Conservation (phyloP, 495 filamentous ascomycete genomes). For the Xanthoparmelia taractica region DNA sequence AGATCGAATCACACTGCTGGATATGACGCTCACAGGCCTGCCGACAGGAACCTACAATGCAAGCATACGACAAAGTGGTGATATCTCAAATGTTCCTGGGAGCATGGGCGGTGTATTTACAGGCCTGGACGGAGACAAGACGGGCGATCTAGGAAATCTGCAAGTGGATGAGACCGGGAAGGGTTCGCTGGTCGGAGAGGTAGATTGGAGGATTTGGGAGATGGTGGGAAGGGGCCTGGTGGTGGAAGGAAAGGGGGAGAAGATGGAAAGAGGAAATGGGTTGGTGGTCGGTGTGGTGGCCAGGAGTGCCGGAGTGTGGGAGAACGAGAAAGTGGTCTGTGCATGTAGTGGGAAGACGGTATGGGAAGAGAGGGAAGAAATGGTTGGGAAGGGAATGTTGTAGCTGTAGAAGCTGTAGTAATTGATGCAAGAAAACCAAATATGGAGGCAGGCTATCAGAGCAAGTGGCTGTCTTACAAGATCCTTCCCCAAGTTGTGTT, state of each 20-base stretch:
- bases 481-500: too few species aligned
- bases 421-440: background rate
- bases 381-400: constrained; percentile 77
- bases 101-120: constrained; percentile 73
- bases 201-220: constrained; percentile 83
- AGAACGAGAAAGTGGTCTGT: constrained; percentile 95
- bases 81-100: constrained; percentile 73
- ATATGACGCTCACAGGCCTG: constrained; percentile 82
- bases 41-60: constrained; percentile 72
- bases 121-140: constrained; percentile 44
- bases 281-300: constrained; percentile 90
- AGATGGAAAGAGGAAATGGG: constrained; percentile 54
- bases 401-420: constrained; percentile 28
- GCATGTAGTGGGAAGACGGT: constrained; percentile 95
- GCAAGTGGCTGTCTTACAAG: too few species aligned
- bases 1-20: constrained; percentile 68
- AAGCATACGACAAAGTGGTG: constrained; percentile 76
- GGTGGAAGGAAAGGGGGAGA: constrained; percentile 49
- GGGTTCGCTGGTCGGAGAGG: constrained; percentile 71
- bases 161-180: constrained; percentile 55
- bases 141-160: constrained; percentile 67
- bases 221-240: constrained; percentile 88
- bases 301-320: constrained; percentile 91
- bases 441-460: background rate
- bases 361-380: constrained; percentile 93